Base-by-base conservation (phyloP, 2,329 filamentous ascomycete species). In the Juglanconis oblonga region DNA sequence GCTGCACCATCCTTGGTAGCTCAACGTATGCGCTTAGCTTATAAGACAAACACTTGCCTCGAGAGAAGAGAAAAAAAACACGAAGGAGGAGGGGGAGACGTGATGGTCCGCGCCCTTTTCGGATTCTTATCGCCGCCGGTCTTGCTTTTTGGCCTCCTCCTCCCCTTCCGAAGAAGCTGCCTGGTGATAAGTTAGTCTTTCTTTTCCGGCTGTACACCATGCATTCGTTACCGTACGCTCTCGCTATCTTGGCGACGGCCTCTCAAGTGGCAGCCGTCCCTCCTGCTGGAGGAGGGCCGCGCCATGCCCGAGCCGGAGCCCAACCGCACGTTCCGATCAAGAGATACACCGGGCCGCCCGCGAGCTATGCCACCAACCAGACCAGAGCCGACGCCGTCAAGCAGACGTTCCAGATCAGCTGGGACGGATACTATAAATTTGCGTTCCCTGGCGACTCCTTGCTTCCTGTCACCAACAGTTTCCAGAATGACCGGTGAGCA, bases 391-490 rank as follows among this genome's bases (percentile, higher is more conserved):
- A 79, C 52, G 84, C 85, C 1, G 84, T 93, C 56, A 88, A 86
- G 70, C 81, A 85, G 57, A 86, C 87, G 0, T 94, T 93, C 68
- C 79, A 83, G 59, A 81, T 82, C 67, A 87, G 89, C 2, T 93
- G 89, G 88, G 74, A 86, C 61, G 89, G 87, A 2, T 94, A 94
- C 71, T 83, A 85, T 68, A 76, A 84, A 73, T 85, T 90, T 73
- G 90, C 90, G 0, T 93, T 90, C 64, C 89, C 89, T 1, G 84
- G 91, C 66, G 91, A 96, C 71, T 90, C 91, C 49, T 76, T 96
- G 9, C 79, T 78, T 63, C 91, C 92, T 0, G 78, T 90, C 13
- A 83, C 81, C 45, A 90, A 91, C 65, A 74, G 73, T 1, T 88
- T 76, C 62, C 79, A 79, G 29, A 87, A 96, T 71, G 89, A 90